Evolutionary conservation across 805 yeast genomes (phyloP).

Genomic region (Suhomyces pyralidae): DNA sequence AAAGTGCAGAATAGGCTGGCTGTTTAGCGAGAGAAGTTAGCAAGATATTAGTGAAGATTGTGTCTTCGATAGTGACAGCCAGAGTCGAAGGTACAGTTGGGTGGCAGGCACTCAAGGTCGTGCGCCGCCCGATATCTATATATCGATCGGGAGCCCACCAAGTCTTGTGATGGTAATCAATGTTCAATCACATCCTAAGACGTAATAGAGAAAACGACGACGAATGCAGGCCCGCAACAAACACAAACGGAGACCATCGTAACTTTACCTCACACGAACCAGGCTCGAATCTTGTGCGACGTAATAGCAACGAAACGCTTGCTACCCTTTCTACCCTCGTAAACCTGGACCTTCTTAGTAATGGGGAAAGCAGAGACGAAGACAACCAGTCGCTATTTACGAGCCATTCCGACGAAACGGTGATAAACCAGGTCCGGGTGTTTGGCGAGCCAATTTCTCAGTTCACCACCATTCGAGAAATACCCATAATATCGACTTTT

Average conservation of each 20-base stretch:
- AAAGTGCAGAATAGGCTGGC: not conserved
- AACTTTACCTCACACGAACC: not conserved
- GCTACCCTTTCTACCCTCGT: conserved; percentile 8
- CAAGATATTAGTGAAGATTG: not conserved
- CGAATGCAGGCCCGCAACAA: not conserved
- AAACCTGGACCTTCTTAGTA: not conserved
- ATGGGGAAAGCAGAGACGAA: not conserved
- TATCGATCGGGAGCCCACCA: not conserved
- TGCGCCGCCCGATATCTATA: not conserved
- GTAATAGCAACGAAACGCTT: conserved; percentile 8
- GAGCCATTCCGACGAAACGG: conserved; percentile 17
- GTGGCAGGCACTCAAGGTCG: not conserved
- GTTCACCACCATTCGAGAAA: conserved; percentile 10
- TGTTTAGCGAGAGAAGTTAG: not conserved
- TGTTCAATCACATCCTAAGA: not conserved
- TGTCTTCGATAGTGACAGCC: not conserved
- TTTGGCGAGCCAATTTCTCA: conserved; percentile 12
- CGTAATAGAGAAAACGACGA: not conserved
- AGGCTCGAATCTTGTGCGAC: not conserved
- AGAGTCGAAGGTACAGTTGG: not conserved
- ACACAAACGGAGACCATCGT: not conserved
- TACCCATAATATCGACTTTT: conserved; percentile 19
- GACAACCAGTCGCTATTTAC: not conserved
- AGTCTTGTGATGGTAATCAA: not conserved
- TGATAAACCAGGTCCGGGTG: conserved; percentile 12